Base-by-base conservation (phyloP, 192 early-diverging fungal genomes). In the Coemansia javaensis region DNA sequence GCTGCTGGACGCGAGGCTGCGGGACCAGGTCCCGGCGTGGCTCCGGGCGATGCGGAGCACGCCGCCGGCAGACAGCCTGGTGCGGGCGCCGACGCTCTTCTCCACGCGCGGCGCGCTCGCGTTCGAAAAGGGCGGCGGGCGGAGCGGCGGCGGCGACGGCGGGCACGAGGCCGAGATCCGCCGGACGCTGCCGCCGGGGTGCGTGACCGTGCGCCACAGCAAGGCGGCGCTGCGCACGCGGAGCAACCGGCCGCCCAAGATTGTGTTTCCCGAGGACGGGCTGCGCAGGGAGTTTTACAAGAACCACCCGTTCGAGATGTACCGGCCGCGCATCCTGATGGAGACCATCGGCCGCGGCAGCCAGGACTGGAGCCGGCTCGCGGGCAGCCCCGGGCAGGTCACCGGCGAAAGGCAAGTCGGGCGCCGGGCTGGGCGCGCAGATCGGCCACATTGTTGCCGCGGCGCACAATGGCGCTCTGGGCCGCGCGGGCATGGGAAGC, bases 221-320 rank as follows among this genome's bases (percentile, higher is more conserved):
- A 80, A 78, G 55, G 72, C 77, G 47, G 66, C 80, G 32, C 71
- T 88, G 49, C 79, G 78, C 35, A 82, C 80, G 34, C 72, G 56
- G 60, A 75, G 73, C 30, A 77, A 80, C 23, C 54, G 72, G 58
- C 86, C 89, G 36, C 81, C 78, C 13, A 61, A 56, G 44, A 94
- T 98, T 27, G 82, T 76, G 28, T 98, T 91, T 52, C 89, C 88
- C 5, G 93, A 96, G 69, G 95, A 98, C 70, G 48, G 61, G 45
- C 77, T 98, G 49, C 83, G 95, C 42, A 44, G 76, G 42, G 80
- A 77, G 44, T 98, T 98, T 53, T 98, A 91, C 70, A 76, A 79
- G 52, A 85, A 92, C 77, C 95, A 98, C 70, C 95, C 95, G 15
- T 90, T 87, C 59, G 95, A 98, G 67, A 75, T 85, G 50, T 52